Conservation (phyloP, 1,139 yeast genomes). For the Candida sanyaensis region DNA sequence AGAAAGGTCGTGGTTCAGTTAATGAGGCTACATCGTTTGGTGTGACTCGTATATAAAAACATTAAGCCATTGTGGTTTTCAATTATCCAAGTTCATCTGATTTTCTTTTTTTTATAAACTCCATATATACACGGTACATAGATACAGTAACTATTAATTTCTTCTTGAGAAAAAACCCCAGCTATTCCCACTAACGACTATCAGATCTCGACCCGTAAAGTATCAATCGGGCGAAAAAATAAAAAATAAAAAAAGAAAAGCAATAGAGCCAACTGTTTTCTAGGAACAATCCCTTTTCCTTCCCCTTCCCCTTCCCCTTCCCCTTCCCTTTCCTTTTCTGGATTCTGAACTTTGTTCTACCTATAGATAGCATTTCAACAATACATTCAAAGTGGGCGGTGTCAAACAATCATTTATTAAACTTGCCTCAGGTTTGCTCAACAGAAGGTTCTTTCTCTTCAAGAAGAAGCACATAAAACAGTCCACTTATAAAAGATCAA, state of each 20-base stretch:
- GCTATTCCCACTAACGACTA: too few species aligned
- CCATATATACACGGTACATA: too few species aligned
- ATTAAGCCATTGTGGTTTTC: too few species aligned
- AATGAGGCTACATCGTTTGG: too few species aligned
- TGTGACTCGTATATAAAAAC: too few species aligned
- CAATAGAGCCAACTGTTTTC: not conserved
- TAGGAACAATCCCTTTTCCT: not conserved
- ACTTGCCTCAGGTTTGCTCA: conserved; percentile 23
- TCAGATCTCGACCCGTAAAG: not conserved
- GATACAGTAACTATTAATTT: too few species aligned
- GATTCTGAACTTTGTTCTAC: too few species aligned
- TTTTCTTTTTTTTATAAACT: too few species aligned
- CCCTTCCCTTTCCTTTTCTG: not conserved
- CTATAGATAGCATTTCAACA: not conserved
- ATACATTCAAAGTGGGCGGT: conserved; percentile 8
- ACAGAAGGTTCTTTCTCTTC: conserved; percentile 17
- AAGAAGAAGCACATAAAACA: not conserved
- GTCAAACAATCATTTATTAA: conserved; percentile 13
- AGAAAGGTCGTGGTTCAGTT: too few species aligned
- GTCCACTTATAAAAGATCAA: conserved; percentile 13
- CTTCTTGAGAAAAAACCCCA: not conserved
- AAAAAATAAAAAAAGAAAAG: not conserved
- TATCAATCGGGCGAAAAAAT: not conserved
- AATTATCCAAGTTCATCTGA: too few species aligned
- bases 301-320: not conserved